These are phyloP conservation scores for Lactarius pseudohatsudake DNA, from an alignment of 768 basidiomycete genomes.

Conservation along the genomic window DNA sequence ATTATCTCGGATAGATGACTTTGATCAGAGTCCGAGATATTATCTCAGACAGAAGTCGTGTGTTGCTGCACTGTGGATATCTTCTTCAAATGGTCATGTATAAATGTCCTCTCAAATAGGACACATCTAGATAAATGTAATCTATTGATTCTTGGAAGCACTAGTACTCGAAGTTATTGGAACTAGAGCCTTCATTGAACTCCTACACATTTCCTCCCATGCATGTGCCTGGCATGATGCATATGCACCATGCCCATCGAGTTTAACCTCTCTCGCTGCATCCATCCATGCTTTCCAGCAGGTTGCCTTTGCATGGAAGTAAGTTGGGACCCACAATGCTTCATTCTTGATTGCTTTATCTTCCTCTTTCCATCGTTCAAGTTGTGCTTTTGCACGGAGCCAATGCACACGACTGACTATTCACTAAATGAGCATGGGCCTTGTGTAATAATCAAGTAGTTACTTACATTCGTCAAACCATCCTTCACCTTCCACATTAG, in stretches of 20 bases:
- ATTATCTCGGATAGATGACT: too few species aligned
- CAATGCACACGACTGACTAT: not conserved
- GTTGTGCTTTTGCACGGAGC: not conserved
- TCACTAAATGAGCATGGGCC: not conserved
- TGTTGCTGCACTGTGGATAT: accelerated
- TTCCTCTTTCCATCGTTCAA: not conserved
- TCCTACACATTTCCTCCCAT: not conserved
- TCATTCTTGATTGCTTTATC: not conserved
- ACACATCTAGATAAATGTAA: too few species aligned
- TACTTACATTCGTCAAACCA: not conserved
- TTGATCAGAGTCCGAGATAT: too few species aligned
- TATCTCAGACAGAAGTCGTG: accelerated
- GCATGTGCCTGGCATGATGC: not conserved
- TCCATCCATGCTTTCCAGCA: not conserved
- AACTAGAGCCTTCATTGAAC: too few species aligned
- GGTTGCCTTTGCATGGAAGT: not conserved
- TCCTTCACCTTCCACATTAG: too few species aligned
- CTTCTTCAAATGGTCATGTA: too few species aligned
- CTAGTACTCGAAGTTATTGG: too few species aligned
- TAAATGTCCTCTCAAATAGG: too few species aligned
- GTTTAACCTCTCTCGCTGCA: not conserved
- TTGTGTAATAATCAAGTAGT: not conserved
- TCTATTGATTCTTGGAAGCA: too few species aligned
- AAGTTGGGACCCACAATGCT: not conserved
- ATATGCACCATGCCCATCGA: not conserved